A percentile compares a stretch with the other conserved stretches of the same genome.
Evolutionary conservation across 2,329 filamentous ascomycete species (phyloP).

Genomic region (Penicillium verrucosum): DNA sequence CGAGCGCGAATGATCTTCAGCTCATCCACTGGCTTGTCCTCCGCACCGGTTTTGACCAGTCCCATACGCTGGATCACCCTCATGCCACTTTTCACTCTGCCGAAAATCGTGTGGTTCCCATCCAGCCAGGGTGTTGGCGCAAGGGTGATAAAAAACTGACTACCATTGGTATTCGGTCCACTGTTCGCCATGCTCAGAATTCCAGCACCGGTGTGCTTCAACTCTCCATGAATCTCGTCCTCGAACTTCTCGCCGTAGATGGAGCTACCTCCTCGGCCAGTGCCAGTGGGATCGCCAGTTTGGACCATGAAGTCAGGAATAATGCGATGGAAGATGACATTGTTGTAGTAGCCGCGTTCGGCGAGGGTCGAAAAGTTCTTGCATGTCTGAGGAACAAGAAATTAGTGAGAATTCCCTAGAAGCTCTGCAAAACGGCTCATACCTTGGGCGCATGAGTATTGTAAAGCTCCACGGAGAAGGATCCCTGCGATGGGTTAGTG

Average conservation of each 20-base stretch:
- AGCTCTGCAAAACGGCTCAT: slow-evolving; percentile 7
- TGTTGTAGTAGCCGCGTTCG: slow-evolving; percentile 81
- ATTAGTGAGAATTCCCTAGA: slow-evolving; percentile 15
- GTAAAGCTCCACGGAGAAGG: slow-evolving; percentile 86
- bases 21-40: slow-evolving; percentile 78
- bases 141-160: slow-evolving; percentile 93
- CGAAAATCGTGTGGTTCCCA: slow-evolving; percentile 96
- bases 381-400: slow-evolving; percentile 59
- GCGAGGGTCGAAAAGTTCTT: slow-evolving; percentile 81
- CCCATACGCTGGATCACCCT: slow-evolving; percentile 83
- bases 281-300: slow-evolving; percentile 90
- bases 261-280: slow-evolving; percentile 79
- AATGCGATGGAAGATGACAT: slow-evolving; percentile 84
- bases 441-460: slow-evolving; percentile 75
- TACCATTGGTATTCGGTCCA: slow-evolving; percentile 88
- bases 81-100: slow-evolving; percentile 80
- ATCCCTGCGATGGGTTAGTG: slow-evolving; percentile 57
- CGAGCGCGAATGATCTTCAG: slow-evolving; percentile 74
- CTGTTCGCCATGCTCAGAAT: slow-evolving; percentile 96
- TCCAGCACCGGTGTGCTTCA: slow-evolving; percentile 91
- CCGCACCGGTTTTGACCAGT: slow-evolving; percentile 73
- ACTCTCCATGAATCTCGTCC: slow-evolving; percentile 74
- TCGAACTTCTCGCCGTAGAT: slow-evolving; percentile 94
- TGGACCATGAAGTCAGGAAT: slow-evolving; percentile 97
- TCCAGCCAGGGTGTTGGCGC: slow-evolving; percentile 95